Conservation (phyloP, 306 rosid species). For the Trichosanthes cucumerina region DNA sequence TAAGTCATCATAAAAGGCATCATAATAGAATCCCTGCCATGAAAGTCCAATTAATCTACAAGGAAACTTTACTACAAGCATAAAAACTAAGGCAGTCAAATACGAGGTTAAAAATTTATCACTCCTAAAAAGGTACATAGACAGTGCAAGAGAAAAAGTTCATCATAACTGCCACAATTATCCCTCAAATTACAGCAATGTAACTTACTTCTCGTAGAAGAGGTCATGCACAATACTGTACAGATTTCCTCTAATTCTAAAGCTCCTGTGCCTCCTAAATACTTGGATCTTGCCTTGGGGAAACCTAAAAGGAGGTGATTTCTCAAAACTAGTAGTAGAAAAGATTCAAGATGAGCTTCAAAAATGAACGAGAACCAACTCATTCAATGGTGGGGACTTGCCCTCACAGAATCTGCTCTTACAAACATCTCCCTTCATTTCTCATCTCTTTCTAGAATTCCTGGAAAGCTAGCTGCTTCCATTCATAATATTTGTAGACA, state of each 20-base stretch:
- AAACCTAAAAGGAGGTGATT: background rate
- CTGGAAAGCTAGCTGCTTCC: background rate
- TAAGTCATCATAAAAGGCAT: conserved; percentile 81
- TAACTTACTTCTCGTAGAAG: background rate
- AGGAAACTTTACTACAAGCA: background rate
- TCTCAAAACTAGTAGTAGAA: background rate
- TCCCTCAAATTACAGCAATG: background rate
- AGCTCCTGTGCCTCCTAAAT: background rate
- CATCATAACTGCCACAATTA: background rate
- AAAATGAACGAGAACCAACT: background rate
- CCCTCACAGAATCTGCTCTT: background rate
- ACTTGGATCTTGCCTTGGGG: background rate
- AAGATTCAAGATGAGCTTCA: background rate
- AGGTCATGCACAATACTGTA: background rate
- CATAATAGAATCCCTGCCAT: conserved; percentile 86
- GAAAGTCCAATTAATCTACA: conserved; percentile 13
- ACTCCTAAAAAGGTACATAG: background rate
- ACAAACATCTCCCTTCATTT: background rate
- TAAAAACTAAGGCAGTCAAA: background rate
- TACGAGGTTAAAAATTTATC: background rate
- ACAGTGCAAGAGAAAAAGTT: background rate
- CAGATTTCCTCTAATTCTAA: background rate
- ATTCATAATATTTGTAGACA: background rate
- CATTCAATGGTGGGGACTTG: background rate
- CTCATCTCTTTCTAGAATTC: background rate